phyloP scores from a whole-genome alignment of 202 grass and related monocot species.

The Carex sylvatica region DNA sequence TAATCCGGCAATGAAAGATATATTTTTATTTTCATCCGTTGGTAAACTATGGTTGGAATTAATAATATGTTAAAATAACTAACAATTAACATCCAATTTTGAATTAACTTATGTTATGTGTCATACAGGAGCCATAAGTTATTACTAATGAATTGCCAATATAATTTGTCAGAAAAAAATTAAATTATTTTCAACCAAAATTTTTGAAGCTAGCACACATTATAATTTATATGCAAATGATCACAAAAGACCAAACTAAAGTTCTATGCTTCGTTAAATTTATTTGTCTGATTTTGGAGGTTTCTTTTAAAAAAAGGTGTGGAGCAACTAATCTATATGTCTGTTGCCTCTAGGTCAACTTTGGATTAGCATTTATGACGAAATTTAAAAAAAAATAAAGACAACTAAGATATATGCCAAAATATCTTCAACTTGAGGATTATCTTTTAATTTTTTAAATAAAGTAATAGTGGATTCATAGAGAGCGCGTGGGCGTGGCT shows the following conservation, averaged over 20 bases:
- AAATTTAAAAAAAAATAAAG: not conserved
- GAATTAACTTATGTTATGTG: too few relatives aligned
- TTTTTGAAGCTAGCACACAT: not conserved
- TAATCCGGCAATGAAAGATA: not conserved
- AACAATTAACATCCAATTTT: not conserved
- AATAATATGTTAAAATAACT: not conserved
- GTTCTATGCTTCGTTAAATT: not conserved
- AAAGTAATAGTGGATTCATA: not conserved
- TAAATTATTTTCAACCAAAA: not conserved
- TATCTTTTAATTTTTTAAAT: not conserved
- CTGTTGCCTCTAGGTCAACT: conserved; percentile 9
- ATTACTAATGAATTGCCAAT: not conserved
- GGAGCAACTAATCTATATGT: conserved; percentile 7
- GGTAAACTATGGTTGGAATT: not conserved
- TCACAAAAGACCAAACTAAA: not conserved
- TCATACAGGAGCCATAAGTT: too few relatives aligned
- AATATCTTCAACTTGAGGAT: not conserved
- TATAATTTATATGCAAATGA: not conserved
- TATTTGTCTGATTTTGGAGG: not conserved
- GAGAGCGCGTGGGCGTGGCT: not conserved
- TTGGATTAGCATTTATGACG: conserved; percentile 8
- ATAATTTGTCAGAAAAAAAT: not conserved
- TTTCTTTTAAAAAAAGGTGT: not conserved
- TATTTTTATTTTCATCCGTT: not conserved
- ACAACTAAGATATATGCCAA: conserved; percentile 6